These are phyloP conservation scores for Stagonosporopsis tanaceti DNA, from an alignment of 2,329 filamentous ascomycete genomes.

Conservation along the genomic window DNA sequence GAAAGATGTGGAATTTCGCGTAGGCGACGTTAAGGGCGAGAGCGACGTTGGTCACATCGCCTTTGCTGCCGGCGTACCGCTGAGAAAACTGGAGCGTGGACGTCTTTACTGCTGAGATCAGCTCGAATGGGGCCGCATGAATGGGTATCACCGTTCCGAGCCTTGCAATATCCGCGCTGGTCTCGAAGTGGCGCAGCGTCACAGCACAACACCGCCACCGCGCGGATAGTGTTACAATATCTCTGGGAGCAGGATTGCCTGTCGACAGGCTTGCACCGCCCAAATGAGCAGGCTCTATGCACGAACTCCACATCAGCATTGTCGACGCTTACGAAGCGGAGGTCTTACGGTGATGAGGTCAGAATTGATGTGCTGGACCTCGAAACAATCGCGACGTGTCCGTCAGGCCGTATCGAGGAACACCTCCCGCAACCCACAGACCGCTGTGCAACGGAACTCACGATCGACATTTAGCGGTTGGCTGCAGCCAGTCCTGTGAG, in stretches of 20 bases:
- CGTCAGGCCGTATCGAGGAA: constrained; percentile 2
- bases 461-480: constrained; percentile 14
- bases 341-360: not conserved
- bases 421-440: constrained; percentile 3
- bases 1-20: constrained; percentile 39
- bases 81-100: constrained; percentile 38
- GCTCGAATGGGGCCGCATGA: constrained; percentile 4
- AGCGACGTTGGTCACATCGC: constrained; percentile 48
- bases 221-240: not conserved
- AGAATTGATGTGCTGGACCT: not conserved
- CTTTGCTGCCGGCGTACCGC: constrained; percentile 41
- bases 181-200: constrained; percentile 23
- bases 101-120: constrained; percentile 36
- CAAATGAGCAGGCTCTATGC: not conserved
- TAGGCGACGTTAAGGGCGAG: constrained; percentile 43
- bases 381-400: constrained; percentile 17
- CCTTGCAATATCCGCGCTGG: constrained; percentile 19
- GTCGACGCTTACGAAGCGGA: no score
- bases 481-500: constrained; percentile 26
- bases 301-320: not conserved
- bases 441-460: not conserved
- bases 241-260: not conserved
- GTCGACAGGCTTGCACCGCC: not conserved
- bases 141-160: not conserved
- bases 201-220: constrained; percentile 1